Conservation (phyloP, 257 asterid species). For the Fraxinus americana region DNA sequence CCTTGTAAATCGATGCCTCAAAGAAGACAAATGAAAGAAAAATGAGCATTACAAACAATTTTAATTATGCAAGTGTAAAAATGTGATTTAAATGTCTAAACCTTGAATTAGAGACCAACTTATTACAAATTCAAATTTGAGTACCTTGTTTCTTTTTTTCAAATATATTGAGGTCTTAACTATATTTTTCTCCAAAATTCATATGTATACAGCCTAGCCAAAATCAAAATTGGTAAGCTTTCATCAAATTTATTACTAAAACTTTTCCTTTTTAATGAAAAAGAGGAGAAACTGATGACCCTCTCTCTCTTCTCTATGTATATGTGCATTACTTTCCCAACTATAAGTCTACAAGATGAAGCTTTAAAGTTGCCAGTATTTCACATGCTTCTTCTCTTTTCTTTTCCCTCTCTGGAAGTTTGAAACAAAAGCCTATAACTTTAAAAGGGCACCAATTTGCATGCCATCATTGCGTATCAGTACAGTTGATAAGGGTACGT, state of each 20-base stretch:
- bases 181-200: too few species aligned
- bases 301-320: conserved; percentile 16
- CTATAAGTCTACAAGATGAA: conserved; percentile 35
- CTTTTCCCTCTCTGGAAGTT: conserved; percentile 69
- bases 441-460: conserved; percentile 61
- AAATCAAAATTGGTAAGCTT: background rate
- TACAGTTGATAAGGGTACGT: conserved; percentile 50
- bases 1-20: too few species aligned
- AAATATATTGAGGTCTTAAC: too few species aligned
- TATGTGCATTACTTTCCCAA: conserved; percentile 18
- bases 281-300: conserved; percentile 5
- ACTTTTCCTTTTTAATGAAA: conserved; percentile 33
- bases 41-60: too few species aligned
- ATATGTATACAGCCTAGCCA: too few species aligned
- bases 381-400: conserved; percentile 46
- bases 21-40: too few species aligned
- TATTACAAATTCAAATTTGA: too few species aligned
- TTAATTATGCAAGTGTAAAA: too few species aligned
- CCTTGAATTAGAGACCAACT: too few species aligned
- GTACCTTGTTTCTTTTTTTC: too few species aligned
- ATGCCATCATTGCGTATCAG: conserved; percentile 48
- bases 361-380: conserved; percentile 37
- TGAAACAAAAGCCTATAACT: conserved; percentile 50
- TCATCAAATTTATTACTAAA: background rate
- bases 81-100: too few species aligned